Evolutionary conservation across 306 rosid species (phyloP).

Genomic region (Vicia villosa): DNA sequence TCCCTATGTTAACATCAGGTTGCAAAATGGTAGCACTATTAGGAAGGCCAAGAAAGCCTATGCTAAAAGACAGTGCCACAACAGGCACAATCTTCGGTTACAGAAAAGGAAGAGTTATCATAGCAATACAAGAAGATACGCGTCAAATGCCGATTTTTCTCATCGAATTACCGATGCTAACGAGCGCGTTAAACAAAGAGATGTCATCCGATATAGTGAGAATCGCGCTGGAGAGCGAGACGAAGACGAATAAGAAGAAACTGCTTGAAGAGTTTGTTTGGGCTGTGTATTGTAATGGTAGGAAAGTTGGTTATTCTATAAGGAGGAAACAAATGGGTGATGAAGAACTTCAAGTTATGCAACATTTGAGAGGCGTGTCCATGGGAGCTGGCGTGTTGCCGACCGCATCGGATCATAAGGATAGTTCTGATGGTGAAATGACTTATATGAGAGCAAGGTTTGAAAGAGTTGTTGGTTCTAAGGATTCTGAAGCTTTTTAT

Average conservation of each 20-base stretch:
- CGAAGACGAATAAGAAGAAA: conserved; percentile 74
- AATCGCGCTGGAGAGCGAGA: conserved; percentile 95
- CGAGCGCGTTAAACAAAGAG: conserved; percentile 72
- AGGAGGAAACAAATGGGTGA: conserved; percentile 78
- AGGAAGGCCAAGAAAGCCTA: conserved; percentile 75
- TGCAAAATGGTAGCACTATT: conserved; percentile 93
- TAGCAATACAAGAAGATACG: conserved; percentile 92
- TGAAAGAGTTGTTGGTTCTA: conserved; percentile 85
- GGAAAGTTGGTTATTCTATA: conserved; percentile 79
- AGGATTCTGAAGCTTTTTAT: conserved; percentile 82
- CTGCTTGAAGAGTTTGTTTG: conserved; percentile 80
- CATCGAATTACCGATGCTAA: conserved; percentile 80
- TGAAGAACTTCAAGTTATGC: conserved; percentile 93
- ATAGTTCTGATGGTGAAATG: conserved; percentile 70
- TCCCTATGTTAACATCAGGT: conserved; percentile 89
- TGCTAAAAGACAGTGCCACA: conserved; percentile 80
- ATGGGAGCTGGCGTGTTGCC: conserved; percentile 99
- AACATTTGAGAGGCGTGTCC: conserved; percentile 84
- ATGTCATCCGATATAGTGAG: conserved; percentile 82
- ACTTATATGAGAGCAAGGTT: conserved; percentile 87
- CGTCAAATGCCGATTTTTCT: conserved; percentile 83
- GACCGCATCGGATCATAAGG: conserved; percentile 45
- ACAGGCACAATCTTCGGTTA: conserved; percentile 89
- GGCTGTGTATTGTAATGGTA: conserved; percentile 94
- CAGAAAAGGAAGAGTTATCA: conserved; percentile 80